Conservation (phyloP, 805 yeast genomes). For the Saccharomycopsis sp. region DNA sequence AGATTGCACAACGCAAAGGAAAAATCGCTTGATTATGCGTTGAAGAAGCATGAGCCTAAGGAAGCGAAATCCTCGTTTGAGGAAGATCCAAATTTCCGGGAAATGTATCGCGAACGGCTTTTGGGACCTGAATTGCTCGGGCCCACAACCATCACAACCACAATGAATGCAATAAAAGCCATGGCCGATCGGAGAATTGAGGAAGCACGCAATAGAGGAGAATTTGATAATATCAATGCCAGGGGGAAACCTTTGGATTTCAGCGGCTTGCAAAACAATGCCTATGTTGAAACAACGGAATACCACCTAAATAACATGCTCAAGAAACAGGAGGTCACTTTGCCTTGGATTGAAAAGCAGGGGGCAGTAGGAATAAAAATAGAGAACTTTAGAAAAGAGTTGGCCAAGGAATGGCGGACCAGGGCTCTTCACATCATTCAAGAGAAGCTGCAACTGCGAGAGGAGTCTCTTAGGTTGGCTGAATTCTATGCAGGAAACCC, state of each 20-base stretch:
- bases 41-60: constrained; percentile 35
- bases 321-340: constrained; percentile 67
- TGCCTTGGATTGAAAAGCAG: constrained; percentile 89
- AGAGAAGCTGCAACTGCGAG: constrained; percentile 23
- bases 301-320: constrained; percentile 75
- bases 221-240: constrained; percentile 48
- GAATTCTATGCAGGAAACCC: constrained; percentile 1
- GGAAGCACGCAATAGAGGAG: constrained; percentile 67
- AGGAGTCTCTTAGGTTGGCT: constrained; percentile 21
- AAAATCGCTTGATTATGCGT: constrained; percentile 53
- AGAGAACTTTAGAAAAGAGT: constrained; percentile 37
- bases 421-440: constrained; percentile 27
- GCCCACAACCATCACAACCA: constrained; percentile 35
- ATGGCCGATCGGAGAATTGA: constrained; percentile 72
- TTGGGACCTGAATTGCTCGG: constrained; percentile 48
- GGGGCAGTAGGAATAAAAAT: constrained; percentile 46
- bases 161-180: constrained; percentile 50
- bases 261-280: constrained; percentile 36
- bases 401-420: constrained; percentile 36
- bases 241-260: constrained; percentile 55
- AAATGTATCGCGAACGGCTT: constrained; percentile 57
- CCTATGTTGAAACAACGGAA: constrained; percentile 60
- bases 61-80: constrained; percentile 29
- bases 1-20: constrained; percentile 60
- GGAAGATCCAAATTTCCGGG: constrained; percentile 43